Evolutionary conservation across 2,329 filamentous ascomycete species (phyloP), one percentile per base, ranked within the genome.

Genomic region (Colletotrichum paranaense): DNA sequence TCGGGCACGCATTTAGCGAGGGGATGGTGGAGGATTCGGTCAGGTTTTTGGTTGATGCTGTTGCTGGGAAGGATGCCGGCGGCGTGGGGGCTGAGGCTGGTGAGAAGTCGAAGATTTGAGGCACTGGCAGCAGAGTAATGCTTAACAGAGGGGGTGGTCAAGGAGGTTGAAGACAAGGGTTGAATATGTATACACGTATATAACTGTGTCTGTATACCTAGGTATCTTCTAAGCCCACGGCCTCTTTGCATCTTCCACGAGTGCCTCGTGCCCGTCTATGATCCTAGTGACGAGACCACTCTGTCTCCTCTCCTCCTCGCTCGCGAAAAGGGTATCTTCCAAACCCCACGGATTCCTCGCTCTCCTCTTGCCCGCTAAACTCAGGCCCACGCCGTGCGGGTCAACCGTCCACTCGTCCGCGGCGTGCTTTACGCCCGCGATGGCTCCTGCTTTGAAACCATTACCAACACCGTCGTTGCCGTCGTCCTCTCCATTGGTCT

Each of bases 11-110:
- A n/a, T 95, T 94, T 77, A 91, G 88, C 11, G 80, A 84, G 1
- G 86, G 82, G 6, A 96, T 97, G 94, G 86, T 91, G 32, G 82
- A 83, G 74, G 92, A 93, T 78, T 88, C 93, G 4, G 86, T 92
- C 12, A 81, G 82, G 46, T 96, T 94, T 81, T 81, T 96, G 42
- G 81, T 87, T 19, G 83, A 87, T 52, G 84, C 80, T 7, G 83
- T 90, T 22, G 81, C 78, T 12, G 78, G 79, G 68, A 78, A 79
- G 55, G 73, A 80, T 64, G 76, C 77, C 14, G 28, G 62, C 4
- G 16, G 26, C 59, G 72, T 68, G 22, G 76, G 65, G 60, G 67
- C 63, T 6, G 76, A 62, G 63, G 65, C 63, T 5, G 76, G 78
- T 73, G 74, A 38, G 62, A 69, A 24, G n/a, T 76, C 79, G 8